These are phyloP conservation scores for Entomophthora muscae DNA, from an alignment of 371 early-diverging fungal species.

Conservation along the genomic window DNA sequence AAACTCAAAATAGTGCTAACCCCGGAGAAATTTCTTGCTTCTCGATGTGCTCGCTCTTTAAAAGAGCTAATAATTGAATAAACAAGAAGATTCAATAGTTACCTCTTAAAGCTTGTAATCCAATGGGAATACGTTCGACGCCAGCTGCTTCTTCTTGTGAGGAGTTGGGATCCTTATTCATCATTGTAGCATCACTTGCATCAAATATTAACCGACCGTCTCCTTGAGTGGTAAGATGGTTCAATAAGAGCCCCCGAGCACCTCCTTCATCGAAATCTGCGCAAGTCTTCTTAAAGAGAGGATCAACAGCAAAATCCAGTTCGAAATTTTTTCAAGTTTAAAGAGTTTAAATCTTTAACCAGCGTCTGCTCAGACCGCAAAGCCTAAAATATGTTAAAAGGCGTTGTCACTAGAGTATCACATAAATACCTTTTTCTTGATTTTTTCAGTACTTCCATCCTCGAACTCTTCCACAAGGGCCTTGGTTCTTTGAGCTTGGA, in stretches of 20 bases:
- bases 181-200: conserved; percentile 52
- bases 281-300: conserved; percentile 92
- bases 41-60: background rate
- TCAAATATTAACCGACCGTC: conserved; percentile 89
- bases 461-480: conserved; percentile 28
- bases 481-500: conserved; percentile 20
- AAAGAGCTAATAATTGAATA: background rate
- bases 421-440: conserved; percentile 17
- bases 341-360: conserved; percentile 52
- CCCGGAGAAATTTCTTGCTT: background rate
- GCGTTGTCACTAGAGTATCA: background rate
- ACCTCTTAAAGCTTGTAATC: background rate
- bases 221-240: conserved; percentile 58
- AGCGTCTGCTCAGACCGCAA: conserved; percentile 40
- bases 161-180: conserved; percentile 10
- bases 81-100: background rate
- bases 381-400: background rate
- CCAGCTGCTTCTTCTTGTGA: background rate
- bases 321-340: conserved; percentile 80
- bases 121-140: background rate
- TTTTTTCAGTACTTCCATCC: conserved; percentile 21
- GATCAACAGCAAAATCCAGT: conserved; percentile 83
- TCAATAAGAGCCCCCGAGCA: conserved; percentile 77
- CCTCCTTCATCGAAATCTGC: conserved; percentile 98
- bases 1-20: background rate